Evolutionary conservation across 305 asterid genomes (phyloP).

Genomic region (Solanum hybrid): DNA sequence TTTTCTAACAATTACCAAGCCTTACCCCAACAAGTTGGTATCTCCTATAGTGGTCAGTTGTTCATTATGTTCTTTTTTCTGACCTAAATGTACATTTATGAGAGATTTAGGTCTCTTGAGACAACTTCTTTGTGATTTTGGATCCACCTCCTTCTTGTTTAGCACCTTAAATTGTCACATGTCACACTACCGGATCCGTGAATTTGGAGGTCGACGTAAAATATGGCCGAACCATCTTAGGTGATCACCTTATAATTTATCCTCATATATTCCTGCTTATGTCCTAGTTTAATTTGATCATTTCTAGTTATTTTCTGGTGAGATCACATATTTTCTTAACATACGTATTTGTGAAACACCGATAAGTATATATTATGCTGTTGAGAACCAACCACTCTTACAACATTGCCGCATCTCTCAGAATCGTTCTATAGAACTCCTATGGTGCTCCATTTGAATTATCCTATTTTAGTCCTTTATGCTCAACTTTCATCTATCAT

Average conservation of each 20-base stretch:
- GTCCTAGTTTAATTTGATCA: neutral
- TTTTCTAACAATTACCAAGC: neutral
- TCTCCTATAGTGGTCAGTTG: neutral
- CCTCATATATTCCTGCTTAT: neutral
- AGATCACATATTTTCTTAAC: neutral
- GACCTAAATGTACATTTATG: neutral
- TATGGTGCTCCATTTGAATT: neutral
- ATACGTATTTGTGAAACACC: neutral
- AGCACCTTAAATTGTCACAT: neutral
- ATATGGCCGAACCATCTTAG: neutral
- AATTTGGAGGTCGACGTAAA: neutral
- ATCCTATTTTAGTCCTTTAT: neutral
- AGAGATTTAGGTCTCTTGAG: neutral
- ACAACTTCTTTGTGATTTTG: neutral
- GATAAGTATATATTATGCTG: neutral
- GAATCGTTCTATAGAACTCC: neutral
- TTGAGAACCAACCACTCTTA: neutral
- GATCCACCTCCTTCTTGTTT: neutral
- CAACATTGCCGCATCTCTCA: neutral
- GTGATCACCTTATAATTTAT: neutral
- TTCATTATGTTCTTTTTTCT: neutral
- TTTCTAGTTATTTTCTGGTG: neutral
- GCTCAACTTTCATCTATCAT: neutral
- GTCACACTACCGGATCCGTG: neutral
- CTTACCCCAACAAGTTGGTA: neutral